Evolutionary conservation across 23 red algal genomes (phyloP).

Genomic region (Gracilaria caudata): DNA sequence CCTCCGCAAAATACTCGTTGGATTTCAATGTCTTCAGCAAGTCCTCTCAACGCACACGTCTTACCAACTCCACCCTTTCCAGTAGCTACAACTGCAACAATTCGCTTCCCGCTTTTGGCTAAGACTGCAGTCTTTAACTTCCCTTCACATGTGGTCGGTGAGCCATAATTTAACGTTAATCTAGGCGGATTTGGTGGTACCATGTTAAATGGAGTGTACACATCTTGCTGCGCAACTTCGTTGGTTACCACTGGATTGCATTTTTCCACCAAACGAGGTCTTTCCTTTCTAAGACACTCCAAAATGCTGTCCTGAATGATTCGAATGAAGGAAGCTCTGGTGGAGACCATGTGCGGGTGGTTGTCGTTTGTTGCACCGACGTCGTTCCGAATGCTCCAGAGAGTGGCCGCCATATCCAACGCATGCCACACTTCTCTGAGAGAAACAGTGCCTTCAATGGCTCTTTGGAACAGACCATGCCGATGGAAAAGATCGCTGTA

Average conservation of each 20-base stretch:
- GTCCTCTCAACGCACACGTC: neutral
- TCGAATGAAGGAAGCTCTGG: neutral
- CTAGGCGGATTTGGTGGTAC: conserved; percentile 2
- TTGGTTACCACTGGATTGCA: neutral
- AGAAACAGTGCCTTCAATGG: neutral
- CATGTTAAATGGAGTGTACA: neutral
- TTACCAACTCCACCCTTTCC: conserved; percentile 19
- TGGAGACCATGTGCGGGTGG: neutral
- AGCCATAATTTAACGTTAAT: conserved; percentile 8
- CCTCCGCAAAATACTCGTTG: conserved; percentile 1
- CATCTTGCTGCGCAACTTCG: neutral
- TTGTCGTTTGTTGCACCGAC: neutral
- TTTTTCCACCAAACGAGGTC: neutral
- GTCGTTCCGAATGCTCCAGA: neutral
- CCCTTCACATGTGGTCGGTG: conserved; percentile 4
- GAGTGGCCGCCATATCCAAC: too few relatives aligned
- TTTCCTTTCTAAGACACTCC: neutral
- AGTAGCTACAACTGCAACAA: conserved; percentile 1
- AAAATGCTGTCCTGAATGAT: neutral
- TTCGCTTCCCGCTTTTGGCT: neutral
- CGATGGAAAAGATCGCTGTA: neutral
- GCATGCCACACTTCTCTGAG: neutral
- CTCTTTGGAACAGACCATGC: neutral
- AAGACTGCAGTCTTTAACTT: conserved; percentile 5
- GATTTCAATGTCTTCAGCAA: neutral